A percentile compares a stretch with the other conserved stretches of the same genome.
Conservation (phyloP, 129 eudicot genomes). For the Lactuca saligna region DNA sequence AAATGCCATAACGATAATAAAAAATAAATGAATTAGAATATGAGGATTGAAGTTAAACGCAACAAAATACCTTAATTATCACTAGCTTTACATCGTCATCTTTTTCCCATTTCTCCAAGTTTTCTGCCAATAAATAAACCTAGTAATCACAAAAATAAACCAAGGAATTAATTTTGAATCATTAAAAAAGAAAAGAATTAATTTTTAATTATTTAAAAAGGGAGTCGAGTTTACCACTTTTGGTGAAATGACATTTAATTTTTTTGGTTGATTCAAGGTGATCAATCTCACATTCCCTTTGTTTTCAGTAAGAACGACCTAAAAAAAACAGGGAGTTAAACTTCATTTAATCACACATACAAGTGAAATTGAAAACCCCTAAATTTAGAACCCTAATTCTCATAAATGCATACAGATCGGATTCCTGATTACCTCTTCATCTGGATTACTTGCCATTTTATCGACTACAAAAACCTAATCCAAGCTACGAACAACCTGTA, state of each 20-base stretch:
- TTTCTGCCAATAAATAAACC: conserved; percentile 74
- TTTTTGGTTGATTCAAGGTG: conserved; percentile 88
- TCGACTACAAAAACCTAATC: background rate
- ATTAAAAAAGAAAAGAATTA: background rate
- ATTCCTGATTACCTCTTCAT: conserved; percentile 70
- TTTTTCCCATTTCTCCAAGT: conserved; percentile 81
- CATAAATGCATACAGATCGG: background rate
- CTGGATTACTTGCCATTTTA: conserved; percentile 58
- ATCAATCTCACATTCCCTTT: conserved; percentile 64
- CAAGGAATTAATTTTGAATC: background rate
- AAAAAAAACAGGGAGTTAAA: conserved; percentile 20
- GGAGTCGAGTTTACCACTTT: conserved; percentile 52
- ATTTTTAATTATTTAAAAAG: conserved; percentile 10
- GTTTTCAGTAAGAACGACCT: conserved; percentile 83
- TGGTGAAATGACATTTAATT: conserved; percentile 71
- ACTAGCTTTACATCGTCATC: conserved; percentile 75
- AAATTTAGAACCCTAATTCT: background rate
- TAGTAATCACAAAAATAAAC: conserved; percentile 22
- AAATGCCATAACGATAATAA: background rate
- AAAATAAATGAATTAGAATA: background rate
- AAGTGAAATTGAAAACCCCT: background rate
- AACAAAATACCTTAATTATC: conserved; percentile 67
- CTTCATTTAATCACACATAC: conserved; percentile 8
- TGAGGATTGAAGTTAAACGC: background rate
- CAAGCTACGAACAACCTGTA: conserved; percentile 14